A percentile compares a stretch with the other conserved stretches of the same genome.
Evolutionary conservation across 208 protist genomes (phyloP).

Genomic region (Phytomonas sp.): DNA sequence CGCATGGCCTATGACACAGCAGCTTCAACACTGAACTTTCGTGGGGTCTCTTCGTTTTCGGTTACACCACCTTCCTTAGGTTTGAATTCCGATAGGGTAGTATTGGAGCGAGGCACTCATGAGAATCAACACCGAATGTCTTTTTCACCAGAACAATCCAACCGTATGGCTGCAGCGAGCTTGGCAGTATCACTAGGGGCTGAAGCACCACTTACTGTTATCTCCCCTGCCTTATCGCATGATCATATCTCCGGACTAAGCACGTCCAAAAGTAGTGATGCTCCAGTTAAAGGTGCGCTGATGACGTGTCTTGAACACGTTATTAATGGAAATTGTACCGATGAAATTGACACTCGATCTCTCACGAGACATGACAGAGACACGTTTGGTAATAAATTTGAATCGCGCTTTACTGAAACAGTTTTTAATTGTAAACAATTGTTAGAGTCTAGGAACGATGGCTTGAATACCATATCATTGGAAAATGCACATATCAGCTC

Average conservation of each 20-base stretch:
- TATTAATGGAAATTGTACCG: neutral
- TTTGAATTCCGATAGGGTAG: neutral
- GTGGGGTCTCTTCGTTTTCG: neutral
- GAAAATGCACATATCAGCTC: neutral
- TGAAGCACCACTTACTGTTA: neutral
- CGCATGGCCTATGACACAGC: constrained; percentile 41
- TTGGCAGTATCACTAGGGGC: neutral
- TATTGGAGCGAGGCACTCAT: neutral
- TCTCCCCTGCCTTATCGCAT: neutral
- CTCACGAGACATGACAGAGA: neutral
- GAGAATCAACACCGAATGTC: neutral
- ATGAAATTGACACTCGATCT: neutral
- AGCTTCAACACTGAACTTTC: constrained; percentile 4
- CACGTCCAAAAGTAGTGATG: neutral
- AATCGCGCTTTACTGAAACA: neutral
- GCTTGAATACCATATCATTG: neutral
- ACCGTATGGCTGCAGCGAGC: neutral
- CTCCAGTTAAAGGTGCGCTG: neutral
- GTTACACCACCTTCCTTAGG: neutral
- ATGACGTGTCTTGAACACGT: neutral
- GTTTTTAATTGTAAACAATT: neutral
- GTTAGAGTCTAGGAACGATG: neutral
- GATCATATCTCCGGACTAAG: neutral
- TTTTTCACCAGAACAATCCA: neutral
- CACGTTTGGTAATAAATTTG: neutral